Base-by-base conservation (phyloP, 345 rosid genomes). In the Combretum micranthum region DNA sequence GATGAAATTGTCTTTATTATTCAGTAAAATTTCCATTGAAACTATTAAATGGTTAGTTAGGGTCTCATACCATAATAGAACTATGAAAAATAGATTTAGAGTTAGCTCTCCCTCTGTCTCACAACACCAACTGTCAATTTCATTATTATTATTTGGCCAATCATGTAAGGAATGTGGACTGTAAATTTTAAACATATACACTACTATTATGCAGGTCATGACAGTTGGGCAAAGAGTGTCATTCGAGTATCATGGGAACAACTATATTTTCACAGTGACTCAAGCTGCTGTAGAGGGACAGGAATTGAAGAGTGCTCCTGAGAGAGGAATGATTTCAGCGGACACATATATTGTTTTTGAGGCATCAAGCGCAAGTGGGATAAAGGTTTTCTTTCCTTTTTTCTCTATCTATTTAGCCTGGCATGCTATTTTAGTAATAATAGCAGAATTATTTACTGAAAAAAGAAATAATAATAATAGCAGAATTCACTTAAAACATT, bases 181-280 rank as follows among this genome's bases (percentile, higher is more conserved):
- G 44, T 7, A 32, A 32, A 32, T 32, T 11, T 11, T 32, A 32
- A 32, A 3, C 39, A 32, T 32, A 11, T 11, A 32, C 10, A 7
- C 39, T 32, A 32, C 6, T 11, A 7, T 32, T 32, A 17, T 77
- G 69, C 84, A 93, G 99, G 83, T 93, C 74, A 71, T 93, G 95
- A 89, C 96, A 17, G 76, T 78, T 0, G 97, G 99, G 49, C 99
- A 93, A 75, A 83, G 75, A 63, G 97, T 77, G 45, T 66, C 91
- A 25, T 93, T 89, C 55, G 96, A 90, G 73, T 87, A 82, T 73
- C 97, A 82, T 59, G 99, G 99, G 60, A 93, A 70, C 69, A 93
- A 93, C 64, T 90, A 90, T 65, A 77, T 87, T 60, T 81, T 87
- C 61, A 83, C 92, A 3, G 96, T 93, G 64, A 85, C 72, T 78